These are phyloP conservation scores for Dorcoceras hygrometricum DNA, from an alignment of 257 asterid genomes.

Conservation along the genomic window DNA sequence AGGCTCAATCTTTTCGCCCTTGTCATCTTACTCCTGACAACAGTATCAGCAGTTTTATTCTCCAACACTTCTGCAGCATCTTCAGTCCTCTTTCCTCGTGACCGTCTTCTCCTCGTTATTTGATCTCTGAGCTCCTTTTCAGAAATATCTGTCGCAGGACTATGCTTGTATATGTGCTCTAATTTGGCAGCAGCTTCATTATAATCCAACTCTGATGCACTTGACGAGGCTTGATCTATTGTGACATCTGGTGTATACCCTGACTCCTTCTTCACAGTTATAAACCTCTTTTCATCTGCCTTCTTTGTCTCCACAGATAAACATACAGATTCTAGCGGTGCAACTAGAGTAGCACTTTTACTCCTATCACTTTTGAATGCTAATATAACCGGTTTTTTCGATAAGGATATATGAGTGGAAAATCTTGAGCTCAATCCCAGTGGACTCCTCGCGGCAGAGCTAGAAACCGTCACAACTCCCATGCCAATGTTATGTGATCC, in stretches of 20 bases:
- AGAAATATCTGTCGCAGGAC: slow-evolving; percentile 40
- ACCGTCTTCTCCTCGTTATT: slow-evolving; percentile 38
- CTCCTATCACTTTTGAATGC: slow-evolving; percentile 56
- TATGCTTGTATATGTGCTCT: slow-evolving; percentile 54
- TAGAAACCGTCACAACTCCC: slow-evolving; percentile 54
- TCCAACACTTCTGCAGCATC: slow-evolving; percentile 37
- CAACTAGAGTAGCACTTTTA: slow-evolving; percentile 46
- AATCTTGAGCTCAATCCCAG: slow-evolving; percentile 38
- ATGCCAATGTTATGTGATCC: slow-evolving; percentile 35
- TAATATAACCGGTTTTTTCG: slow-evolving; percentile 49
- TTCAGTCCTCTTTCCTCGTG: slow-evolving; percentile 40
- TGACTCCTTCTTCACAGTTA: slow-evolving; percentile 38
- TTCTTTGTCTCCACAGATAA: slow-evolving; percentile 54
- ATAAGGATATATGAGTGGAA: slow-evolving; percentile 36
- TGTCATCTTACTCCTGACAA: slow-evolving; percentile 48
- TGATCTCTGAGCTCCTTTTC: slow-evolving; percentile 39
- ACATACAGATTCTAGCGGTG: slow-evolving; percentile 52
- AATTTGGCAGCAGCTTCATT: slow-evolving; percentile 81
- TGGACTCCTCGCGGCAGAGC: slow-evolving; percentile 45
- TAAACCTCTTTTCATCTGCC: slow-evolving; percentile 41
- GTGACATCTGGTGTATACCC: slow-evolving; percentile 58
- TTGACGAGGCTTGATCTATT: slow-evolving; percentile 45
- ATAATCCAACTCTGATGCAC: slow-evolving; percentile 59
- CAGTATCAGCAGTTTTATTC: slow-evolving; percentile 29
- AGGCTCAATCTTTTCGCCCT: slow-evolving; percentile 63